phyloP scores from a whole-genome alignment of 495 filamentous ascomycete genomes.

The Amorphotheca resinae region DNA sequence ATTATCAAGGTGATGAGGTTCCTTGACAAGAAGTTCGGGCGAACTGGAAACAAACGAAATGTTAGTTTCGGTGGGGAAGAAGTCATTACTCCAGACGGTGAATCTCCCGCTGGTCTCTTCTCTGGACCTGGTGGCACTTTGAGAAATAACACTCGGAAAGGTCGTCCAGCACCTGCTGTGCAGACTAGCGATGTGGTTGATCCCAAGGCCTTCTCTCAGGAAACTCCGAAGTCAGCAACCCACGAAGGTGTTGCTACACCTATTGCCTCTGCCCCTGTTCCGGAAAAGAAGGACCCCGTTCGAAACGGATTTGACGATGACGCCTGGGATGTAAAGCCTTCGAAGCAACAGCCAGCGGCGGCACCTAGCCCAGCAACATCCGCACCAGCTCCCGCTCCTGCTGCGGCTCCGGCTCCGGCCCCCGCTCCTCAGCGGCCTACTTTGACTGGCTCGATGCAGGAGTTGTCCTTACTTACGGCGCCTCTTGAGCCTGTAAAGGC shows the following conservation, averaged over 20 bases:
- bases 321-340: constrained; percentile 94
- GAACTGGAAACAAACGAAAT: constrained; percentile 43
- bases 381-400: constrained; percentile 21
- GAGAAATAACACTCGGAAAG: constrained; percentile 91
- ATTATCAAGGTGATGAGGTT: constrained; percentile 88
- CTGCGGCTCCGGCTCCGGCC: constrained; percentile 22
- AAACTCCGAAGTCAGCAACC: constrained; percentile 19
- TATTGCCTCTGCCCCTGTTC: constrained; percentile 24
- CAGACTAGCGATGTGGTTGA: constrained; percentile 80
- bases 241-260: constrained; percentile 35
- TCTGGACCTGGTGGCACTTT: constrained; percentile 80
- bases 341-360: constrained; percentile 42
- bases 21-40: constrained; percentile 68
- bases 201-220: constrained; percentile 68
- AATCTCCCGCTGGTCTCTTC: constrained; percentile 62
- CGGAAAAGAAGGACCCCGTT: constrained; percentile 34
- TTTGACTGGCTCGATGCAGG: constrained; percentile 61
- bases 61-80: constrained; percentile 50
- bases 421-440: constrained; percentile 27
- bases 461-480: constrained; percentile 62
- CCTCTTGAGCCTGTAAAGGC: constrained; percentile 64
- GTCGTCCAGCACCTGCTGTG: constrained; percentile 70
- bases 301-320: constrained; percentile 83
- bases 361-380: constrained; percentile 24
- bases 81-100: constrained; percentile 36